A percentile compares a stretch with the other conserved stretches of the same genome.
Evolutionary conservation across 257 asterid species (phyloP).

Genomic region (Solanum etuberosum): DNA sequence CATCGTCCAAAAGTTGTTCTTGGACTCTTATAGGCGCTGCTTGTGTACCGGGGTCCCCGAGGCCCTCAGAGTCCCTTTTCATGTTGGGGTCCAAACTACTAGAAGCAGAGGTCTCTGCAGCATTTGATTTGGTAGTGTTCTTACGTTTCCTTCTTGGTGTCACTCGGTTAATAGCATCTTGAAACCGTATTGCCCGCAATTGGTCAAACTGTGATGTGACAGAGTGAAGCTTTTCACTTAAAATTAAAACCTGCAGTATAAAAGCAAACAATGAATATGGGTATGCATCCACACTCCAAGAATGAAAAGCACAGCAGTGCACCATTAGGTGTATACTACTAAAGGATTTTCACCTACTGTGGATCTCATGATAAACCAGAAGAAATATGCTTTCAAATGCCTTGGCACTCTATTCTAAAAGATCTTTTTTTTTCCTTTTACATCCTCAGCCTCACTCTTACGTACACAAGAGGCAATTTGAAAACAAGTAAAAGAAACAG

Average conservation of each 20-base stretch:
- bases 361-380: neutral
- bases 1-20: slow-evolving; percentile 70
- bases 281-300: neutral
- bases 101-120: slow-evolving; percentile 25
- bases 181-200: slow-evolving; percentile 85
- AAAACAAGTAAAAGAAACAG: neutral
- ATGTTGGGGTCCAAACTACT: slow-evolving; percentile 18
- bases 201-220: slow-evolving; percentile 83
- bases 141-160: slow-evolving; percentile 70
- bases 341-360: neutral
- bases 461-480: neutral
- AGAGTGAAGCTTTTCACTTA: slow-evolving; percentile 81
- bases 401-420: neutral
- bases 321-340: neutral
- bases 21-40: slow-evolving; percentile 49
- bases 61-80: slow-evolving; percentile 17
- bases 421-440: neutral
- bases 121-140: slow-evolving; percentile 11
- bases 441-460: neutral
- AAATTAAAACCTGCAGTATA: slow-evolving; percentile 59
- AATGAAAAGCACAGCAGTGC: neutral
- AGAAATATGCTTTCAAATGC: neutral
- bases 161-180: slow-evolving; percentile 75
- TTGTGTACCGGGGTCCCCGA: slow-evolving; percentile 34
- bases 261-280: neutral